Conservation (phyloP, 2,329 filamentous ascomycete species). For the Talaromyces sp. region DNA sequence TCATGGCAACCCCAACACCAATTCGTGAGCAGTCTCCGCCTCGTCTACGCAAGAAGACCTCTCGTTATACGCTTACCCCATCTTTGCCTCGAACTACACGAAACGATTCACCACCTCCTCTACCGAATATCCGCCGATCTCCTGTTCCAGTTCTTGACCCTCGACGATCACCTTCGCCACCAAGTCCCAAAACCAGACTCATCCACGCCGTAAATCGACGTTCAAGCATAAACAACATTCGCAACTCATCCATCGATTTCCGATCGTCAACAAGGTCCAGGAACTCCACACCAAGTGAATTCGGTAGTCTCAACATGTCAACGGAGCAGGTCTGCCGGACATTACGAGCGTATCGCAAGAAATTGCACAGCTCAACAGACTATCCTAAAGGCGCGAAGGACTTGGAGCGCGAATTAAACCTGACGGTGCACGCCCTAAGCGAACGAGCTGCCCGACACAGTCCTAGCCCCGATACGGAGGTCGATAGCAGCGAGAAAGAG, state of each 20-base stretch:
- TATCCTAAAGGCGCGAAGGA: slow-evolving; percentile 50
- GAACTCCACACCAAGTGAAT: slow-evolving; percentile 33
- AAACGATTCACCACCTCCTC: slow-evolving; percentile 31
- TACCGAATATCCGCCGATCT: slow-evolving; percentile 29
- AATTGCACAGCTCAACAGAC: slow-evolving; percentile 49
- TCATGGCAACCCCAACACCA: slow-evolving; percentile 41
- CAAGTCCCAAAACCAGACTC: slow-evolving; percentile 33
- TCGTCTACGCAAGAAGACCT: slow-evolving; percentile 53
- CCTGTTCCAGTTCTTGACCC: slow-evolving; percentile 27
- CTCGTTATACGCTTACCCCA: slow-evolving; percentile 48
- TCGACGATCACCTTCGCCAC: slow-evolving; percentile 39
- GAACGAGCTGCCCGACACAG: slow-evolving; percentile 30
- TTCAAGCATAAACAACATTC: slow-evolving; percentile 32
- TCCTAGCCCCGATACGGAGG: slow-evolving; percentile 34
- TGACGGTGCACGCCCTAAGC: slow-evolving; percentile 35
- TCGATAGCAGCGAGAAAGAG: slow-evolving; percentile 40
- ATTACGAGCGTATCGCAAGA: slow-evolving; percentile 57
- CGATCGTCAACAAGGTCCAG: slow-evolving; percentile 39
- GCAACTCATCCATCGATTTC: slow-evolving; percentile 51
- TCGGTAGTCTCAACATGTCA: slow-evolving; percentile 48
- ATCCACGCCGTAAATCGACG: slow-evolving; percentile 29
- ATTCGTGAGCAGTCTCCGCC: slow-evolving; percentile 48
- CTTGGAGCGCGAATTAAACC: slow-evolving; percentile 55
- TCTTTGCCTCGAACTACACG: slow-evolving; percentile 31
- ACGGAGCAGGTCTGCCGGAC: slow-evolving; percentile 58